Percentiles rank a stretch among this genome's conserved stretches.
Conservation (phyloP, 139 green algal species). For the Chlorella ohadii region DNA sequence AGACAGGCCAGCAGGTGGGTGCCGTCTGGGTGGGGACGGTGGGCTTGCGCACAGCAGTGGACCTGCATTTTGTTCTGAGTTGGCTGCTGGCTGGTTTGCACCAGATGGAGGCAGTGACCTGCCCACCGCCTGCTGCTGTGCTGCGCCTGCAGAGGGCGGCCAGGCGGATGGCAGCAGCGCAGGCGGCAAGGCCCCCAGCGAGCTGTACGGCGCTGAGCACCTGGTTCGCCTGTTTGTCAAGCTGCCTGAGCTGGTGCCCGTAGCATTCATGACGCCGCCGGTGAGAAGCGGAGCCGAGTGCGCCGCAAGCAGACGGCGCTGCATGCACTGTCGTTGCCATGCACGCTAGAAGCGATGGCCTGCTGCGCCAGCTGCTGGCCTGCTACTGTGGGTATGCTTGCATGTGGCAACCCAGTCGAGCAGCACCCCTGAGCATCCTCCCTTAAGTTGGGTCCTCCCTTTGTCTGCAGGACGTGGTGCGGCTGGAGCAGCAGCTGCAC, state of each 20-base stretch:
- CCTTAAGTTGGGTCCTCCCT: no score
- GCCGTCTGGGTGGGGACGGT: background rate
- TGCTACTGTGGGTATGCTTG: no score
- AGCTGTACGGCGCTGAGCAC: slow-evolving; percentile 90
- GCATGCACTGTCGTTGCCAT: no score
- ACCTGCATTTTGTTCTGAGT: background rate
- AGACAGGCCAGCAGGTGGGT: background rate
- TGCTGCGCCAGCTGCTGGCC: no score
- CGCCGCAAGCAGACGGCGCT: no score
- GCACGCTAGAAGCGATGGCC: no score
- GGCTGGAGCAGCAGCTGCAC: slow-evolving; percentile 38
- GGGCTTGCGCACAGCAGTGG: background rate
- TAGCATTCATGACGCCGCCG: slow-evolving; percentile 38
- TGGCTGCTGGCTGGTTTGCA: no score
- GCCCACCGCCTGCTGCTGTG: no score
- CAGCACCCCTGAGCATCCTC: no score
- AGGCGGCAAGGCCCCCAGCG: slow-evolving; percentile 48
- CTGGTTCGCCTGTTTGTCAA: slow-evolving; percentile 89
- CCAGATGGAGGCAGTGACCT: no score
- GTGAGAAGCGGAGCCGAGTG: no score
- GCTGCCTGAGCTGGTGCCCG: slow-evolving; percentile 83
- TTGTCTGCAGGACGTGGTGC: slow-evolving; percentile 31
- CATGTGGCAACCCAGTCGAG: background rate
- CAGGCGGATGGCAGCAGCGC: background rate
- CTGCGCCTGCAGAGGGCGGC: background rate